A percentile compares a stretch with the other conserved stretches of the same genome.
phyloP scores from a whole-genome alignment of 2,329 filamentous ascomycete species.

The Ploettnerulaceae sp. region DNA sequence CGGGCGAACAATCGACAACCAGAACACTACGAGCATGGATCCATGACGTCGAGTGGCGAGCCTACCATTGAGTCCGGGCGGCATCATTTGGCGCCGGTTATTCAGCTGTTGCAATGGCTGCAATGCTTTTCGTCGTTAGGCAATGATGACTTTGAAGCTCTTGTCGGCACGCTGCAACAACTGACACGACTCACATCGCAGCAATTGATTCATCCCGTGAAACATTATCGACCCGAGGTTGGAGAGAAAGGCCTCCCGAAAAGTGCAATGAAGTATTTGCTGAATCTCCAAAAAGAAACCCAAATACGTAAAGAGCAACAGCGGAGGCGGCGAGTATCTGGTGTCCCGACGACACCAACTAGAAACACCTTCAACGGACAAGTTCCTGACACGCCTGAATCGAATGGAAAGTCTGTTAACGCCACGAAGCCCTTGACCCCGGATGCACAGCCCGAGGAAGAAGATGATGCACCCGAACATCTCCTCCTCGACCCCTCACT shows the following conservation, averaged over 20 bases:
- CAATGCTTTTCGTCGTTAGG: constrained; percentile 95
- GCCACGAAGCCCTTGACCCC: constrained; percentile 21
- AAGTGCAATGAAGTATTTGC: constrained; percentile 79
- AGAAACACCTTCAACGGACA: constrained; percentile 39
- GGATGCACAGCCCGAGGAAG: constrained; percentile 40
- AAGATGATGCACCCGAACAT: constrained; percentile 66
- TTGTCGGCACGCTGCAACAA: constrained; percentile 85
- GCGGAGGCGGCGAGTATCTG: constrained; percentile 41
- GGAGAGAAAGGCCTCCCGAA: constrained; percentile 90
- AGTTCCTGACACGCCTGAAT: constrained; percentile 39
- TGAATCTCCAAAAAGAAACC: constrained; percentile 72
- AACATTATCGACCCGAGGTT: constrained; percentile 90
- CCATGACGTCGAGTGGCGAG: constrained; percentile 79
- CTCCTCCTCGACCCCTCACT: constrained; percentile 83
- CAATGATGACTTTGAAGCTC: constrained; percentile 76
- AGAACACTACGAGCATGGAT: constrained; percentile 92
- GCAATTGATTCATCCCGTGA: constrained; percentile 86
- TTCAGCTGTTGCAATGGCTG: constrained; percentile 93
- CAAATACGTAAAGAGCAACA: constrained; percentile 52
- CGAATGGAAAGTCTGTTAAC: constrained; percentile 36
- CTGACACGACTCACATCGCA: constrained; percentile 78
- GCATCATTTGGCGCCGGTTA: constrained; percentile 80
- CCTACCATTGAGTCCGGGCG: constrained; percentile 79
- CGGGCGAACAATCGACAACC: constrained; percentile 87
- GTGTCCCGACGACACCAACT: constrained; percentile 35